Conservation (phyloP, 2,329 filamentous ascomycete species). For the Aureobasidium musti region DNA sequence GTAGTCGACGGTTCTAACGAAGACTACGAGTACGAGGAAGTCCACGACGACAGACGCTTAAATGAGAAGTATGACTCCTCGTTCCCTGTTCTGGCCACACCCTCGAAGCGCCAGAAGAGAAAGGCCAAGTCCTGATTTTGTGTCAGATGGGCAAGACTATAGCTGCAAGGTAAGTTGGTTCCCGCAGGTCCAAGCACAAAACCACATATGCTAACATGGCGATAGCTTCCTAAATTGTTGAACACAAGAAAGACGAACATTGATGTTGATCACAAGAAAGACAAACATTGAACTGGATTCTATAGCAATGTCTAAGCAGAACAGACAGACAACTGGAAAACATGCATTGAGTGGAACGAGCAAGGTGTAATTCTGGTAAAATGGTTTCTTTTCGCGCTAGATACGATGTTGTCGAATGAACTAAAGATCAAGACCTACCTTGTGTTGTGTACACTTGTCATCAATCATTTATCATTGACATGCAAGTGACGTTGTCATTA, state of each 20-base stretch:
- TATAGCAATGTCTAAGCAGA: no score
- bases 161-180: neutral
- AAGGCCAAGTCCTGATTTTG: neutral
- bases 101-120: neutral
- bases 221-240: neutral
- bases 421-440: neutral
- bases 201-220: neutral
- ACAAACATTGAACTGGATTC: no score
- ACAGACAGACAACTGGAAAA: neutral
- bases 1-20: neutral
- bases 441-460: neutral
- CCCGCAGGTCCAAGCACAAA: neutral
- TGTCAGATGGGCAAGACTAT: neutral
- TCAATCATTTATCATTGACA: neutral
- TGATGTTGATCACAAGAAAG: no score
- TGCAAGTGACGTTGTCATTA: neutral
- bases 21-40: neutral
- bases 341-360: no score
- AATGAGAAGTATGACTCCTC: neutral
- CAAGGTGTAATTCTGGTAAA: neutral
- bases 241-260: no score
- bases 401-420: neutral
- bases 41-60: neutral
- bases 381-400: neutral
- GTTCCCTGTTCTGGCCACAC: neutral